Evolutionary conservation across 495 filamentous ascomycete genomes (phyloP).

Genomic region (Cercophora samala): DNA sequence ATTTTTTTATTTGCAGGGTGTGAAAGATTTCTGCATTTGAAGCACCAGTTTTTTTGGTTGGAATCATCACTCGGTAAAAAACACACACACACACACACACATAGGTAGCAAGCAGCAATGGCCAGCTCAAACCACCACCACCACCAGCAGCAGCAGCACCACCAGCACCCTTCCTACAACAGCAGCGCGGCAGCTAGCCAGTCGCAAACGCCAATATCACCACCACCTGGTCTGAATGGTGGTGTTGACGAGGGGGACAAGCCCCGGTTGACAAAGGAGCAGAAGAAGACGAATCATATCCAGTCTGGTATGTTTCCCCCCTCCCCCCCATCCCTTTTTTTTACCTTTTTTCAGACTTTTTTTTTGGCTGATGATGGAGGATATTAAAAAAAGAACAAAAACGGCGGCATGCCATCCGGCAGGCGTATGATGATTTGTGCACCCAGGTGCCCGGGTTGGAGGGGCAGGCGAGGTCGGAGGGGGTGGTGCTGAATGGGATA

Average conservation of each 20-base stretch:
- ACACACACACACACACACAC: not conserved
- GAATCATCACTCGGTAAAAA: too few species aligned
- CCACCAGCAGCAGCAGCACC: too few species aligned
- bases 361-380: too few species aligned
- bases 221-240: not conserved
- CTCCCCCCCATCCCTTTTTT: not conserved
- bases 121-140: not conserved
- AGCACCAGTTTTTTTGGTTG: too few species aligned
- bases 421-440: slow-evolving; percentile 83
- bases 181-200: not conserved
- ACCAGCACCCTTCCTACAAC: not conserved
- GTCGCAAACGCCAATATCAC: not conserved
- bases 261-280: slow-evolving; percentile 76
- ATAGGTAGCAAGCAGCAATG: not conserved
- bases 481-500: slow-evolving; percentile 72
- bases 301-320: slow-evolving; percentile 50
- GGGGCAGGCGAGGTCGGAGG: slow-evolving; percentile 82
- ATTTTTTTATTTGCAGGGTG: too few species aligned
- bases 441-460: slow-evolving; percentile 77
- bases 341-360: too few species aligned
- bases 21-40: too few species aligned
- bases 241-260: slow-evolving; percentile 46
- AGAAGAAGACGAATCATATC: slow-evolving; percentile 92
- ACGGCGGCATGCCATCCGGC: slow-evolving; percentile 77
- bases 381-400: slow-evolving; percentile 70